These are phyloP conservation scores for Wallacemonas sp. DNA, from an alignment of 208 protist species.

Conservation along the genomic window DNA sequence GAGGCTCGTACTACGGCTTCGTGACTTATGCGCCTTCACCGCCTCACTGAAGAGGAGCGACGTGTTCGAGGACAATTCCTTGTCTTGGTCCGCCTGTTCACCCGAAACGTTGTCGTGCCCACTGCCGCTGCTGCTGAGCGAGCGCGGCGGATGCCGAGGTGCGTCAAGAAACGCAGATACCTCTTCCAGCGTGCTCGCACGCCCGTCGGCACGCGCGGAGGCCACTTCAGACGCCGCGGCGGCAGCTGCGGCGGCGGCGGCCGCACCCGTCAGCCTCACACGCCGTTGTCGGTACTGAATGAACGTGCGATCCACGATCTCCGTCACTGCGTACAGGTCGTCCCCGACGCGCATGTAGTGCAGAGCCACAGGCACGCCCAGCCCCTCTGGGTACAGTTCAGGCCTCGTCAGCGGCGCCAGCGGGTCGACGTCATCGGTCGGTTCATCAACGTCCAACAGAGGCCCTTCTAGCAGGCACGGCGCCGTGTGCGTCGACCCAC, in stretches of 20 bases:
- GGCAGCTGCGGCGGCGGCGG: constrained; percentile 14
- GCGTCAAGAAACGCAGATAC: not conserved
- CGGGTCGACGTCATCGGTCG: not conserved
- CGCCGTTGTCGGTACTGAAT: constrained; percentile 70
- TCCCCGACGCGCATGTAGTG: constrained; percentile 63
- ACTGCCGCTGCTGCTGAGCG: not conserved
- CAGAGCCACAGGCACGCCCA: constrained; percentile 42
- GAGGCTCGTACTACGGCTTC: not conserved
- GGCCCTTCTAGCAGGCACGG: no score
- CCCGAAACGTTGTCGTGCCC: not conserved
- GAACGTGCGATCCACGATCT: constrained; percentile 66
- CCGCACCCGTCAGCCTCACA: constrained; percentile 14
- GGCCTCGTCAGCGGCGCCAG: constrained; percentile 20
- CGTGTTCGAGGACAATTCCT: not conserved
- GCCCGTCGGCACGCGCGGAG: not conserved
- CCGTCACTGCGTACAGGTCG: constrained; percentile 60
- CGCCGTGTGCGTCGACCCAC: no score
- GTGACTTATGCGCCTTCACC: not conserved
- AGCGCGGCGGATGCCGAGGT: no score
- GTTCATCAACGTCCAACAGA: no score
- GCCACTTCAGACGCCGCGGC: no score
- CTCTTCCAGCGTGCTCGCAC: not conserved
- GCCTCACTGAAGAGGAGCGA: constrained; percentile 5
- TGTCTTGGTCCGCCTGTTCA: not conserved
- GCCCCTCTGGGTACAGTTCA: constrained; percentile 31